Evolutionary conservation across 1,284 basidiomycete species (phyloP).

Genomic region (Apiotrichum montevideense): DNA sequence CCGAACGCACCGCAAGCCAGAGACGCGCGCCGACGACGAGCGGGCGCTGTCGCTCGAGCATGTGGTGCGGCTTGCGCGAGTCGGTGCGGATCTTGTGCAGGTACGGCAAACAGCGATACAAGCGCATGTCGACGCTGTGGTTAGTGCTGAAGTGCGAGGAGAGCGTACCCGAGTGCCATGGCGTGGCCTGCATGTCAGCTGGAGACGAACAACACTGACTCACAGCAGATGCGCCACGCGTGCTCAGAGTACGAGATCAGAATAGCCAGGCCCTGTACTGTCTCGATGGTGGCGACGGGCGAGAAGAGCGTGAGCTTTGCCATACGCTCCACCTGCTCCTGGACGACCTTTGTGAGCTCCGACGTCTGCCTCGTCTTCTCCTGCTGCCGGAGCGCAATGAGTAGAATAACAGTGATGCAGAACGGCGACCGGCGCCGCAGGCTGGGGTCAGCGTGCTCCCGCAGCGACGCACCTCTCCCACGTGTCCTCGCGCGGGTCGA

Average conservation of each 20-base stretch:
- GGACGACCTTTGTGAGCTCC: constrained; percentile 10
- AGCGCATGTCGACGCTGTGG: constrained; percentile 23
- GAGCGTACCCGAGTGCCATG: constrained; percentile 18
- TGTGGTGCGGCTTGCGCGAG: neutral
- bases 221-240: constrained; percentile 12
- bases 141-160: too few species aligned
- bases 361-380: constrained; percentile 8
- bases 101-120: constrained; percentile 24
- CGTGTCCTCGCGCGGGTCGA: constrained; percentile 24
- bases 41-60: constrained; percentile 5
- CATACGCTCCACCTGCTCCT: constrained; percentile 26
- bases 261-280: constrained; percentile 23
- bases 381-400: constrained; percentile 11
- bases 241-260: constrained; percentile 17
- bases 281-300: constrained; percentile 24
- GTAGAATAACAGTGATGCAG: constrained; percentile 24
- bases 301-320: constrained; percentile 26
- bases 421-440: constrained; percentile 25
- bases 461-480: constrained; percentile 22
- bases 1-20: constrained; percentile 13
- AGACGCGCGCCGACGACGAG: constrained; percentile 21
- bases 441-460: constrained; percentile 13
- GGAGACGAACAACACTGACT: too few species aligned
- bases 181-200: constrained; percentile 22
- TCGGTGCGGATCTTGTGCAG: constrained; percentile 14